Evolutionary conservation across 2,329 filamentous ascomycete species (phyloP).

Genomic region (Fusarium sp.): DNA sequence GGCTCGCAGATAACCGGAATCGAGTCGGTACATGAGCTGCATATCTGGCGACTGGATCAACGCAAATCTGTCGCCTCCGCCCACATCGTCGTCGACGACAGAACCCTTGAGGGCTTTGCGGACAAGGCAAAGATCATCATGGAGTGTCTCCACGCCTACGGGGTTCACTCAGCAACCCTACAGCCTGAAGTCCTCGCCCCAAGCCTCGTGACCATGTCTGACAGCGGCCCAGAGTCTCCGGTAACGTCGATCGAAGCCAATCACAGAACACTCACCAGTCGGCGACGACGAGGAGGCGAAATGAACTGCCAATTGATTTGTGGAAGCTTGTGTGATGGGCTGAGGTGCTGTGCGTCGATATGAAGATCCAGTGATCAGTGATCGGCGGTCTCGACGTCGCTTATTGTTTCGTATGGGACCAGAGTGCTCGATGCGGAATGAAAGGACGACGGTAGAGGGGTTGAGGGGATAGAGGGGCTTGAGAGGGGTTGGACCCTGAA

Average conservation of each 20-base stretch:
- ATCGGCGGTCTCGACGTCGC: constrained; percentile 29
- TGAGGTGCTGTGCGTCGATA: constrained; percentile 61
- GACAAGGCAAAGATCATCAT: constrained; percentile 70
- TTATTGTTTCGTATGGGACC: background rate
- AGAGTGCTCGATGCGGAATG: constrained; percentile 5
- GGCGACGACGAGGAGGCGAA: constrained; percentile 40
- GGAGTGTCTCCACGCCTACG: constrained; percentile 79
- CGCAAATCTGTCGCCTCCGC: constrained; percentile 76
- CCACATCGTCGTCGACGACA: constrained; percentile 72
- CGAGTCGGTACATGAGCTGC: constrained; percentile 75
- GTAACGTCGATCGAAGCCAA: constrained; percentile 22
- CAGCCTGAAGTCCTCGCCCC: constrained; percentile 68
- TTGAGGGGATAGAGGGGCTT: constrained; percentile 25
- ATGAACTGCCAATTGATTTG: constrained; percentile 64
- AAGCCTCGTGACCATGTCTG: constrained; percentile 22
- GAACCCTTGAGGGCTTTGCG: constrained; percentile 69
- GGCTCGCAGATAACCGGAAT: constrained; percentile 71
- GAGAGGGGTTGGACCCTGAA: constrained; percentile 26
- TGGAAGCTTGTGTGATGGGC: constrained; percentile 61
- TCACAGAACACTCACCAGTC: constrained; percentile 17
- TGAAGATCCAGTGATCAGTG: constrained; percentile 28
- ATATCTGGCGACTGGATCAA: constrained; percentile 80
- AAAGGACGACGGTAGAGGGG: constrained; percentile 24
- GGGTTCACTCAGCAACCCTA: constrained; percentile 77
- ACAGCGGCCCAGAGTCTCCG: constrained; percentile 18